Evolutionary conservation across 2,329 filamentous ascomycete species (phyloP).

Genomic region (Phyllosticta paracitricarpa): DNA sequence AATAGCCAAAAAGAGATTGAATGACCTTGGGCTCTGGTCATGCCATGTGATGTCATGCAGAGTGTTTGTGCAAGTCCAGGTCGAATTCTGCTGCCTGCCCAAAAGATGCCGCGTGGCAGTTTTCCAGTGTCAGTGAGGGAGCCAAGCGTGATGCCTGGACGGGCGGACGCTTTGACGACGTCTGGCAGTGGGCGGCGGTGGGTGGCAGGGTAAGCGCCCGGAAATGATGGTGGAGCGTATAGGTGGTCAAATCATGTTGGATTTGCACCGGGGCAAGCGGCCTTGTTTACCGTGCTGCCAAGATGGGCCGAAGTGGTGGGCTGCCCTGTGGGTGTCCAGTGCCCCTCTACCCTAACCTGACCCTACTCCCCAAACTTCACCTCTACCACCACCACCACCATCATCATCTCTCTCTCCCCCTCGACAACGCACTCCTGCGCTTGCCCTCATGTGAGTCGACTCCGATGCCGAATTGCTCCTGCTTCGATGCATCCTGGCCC

Average conservation of each 20-base stretch:
- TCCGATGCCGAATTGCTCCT: not conserved
- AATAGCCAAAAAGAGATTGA: not conserved
- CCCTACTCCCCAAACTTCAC: slow-evolving; percentile 7
- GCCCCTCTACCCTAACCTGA: slow-evolving; percentile 6
- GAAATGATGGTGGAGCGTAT: not conserved
- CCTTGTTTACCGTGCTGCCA: slow-evolving; percentile 8
- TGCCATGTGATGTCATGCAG: not conserved
- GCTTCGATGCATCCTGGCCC: not conserved
- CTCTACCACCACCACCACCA: not conserved
- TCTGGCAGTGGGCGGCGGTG: not conserved
- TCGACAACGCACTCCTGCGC: slow-evolving; percentile 1
- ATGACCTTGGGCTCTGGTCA: not conserved
- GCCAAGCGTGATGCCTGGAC: not conserved
- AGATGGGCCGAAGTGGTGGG: slow-evolving; percentile 2
- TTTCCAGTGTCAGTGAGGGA: not conserved
- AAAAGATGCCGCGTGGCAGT: not conserved
- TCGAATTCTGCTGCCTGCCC: not conserved
- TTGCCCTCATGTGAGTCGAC: slow-evolving; percentile 6
- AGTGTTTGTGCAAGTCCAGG: not conserved
- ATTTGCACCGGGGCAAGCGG: not conserved
- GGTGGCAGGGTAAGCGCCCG: not conserved
- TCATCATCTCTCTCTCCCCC: slow-evolving; percentile 1
- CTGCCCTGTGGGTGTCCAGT: not conserved
- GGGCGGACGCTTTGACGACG: not conserved
- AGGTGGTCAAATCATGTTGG: not conserved